phyloP scores from a whole-genome alignment of 2,329 filamentous ascomycete genomes.

The Epichloe uncinata region DNA sequence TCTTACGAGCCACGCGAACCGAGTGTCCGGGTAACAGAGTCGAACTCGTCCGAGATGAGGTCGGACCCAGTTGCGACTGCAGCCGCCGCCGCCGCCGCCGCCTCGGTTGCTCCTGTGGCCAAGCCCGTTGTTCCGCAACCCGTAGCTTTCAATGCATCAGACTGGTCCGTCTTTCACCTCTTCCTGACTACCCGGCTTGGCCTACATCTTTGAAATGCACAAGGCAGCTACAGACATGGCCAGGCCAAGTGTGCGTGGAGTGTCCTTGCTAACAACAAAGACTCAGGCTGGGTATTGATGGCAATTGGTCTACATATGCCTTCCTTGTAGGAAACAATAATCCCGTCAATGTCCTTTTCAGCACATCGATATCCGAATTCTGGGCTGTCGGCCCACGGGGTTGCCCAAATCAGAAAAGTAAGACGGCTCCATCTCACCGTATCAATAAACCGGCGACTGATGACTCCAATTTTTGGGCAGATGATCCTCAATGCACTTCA shows the following conservation, averaged over 20 bases:
- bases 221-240: background rate
- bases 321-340: constrained; percentile 33
- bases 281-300: constrained; percentile 49
- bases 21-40: background rate
- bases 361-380: constrained; percentile 56
- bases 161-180: constrained; percentile 8
- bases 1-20: background rate
- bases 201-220: background rate
- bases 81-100: constrained; percentile 2
- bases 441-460: background rate
- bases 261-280: background rate
- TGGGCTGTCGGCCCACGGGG: constrained; percentile 51
- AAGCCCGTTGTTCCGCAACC: constrained; percentile 5
- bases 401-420: constrained; percentile 31
- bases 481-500: constrained; percentile 38
- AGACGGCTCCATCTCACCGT: constrained; percentile 12
- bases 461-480: constrained; percentile 12
- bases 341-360: constrained; percentile 33
- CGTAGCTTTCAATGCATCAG: constrained; percentile 11
- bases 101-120: background rate
- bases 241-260: background rate
- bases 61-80: constrained; percentile 4
- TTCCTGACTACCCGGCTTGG: background rate
- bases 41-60: constrained; percentile 2
- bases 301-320: constrained; percentile 57